Conservation (phyloP, 164 flowering plant species). For the Platanus orientalis region DNA sequence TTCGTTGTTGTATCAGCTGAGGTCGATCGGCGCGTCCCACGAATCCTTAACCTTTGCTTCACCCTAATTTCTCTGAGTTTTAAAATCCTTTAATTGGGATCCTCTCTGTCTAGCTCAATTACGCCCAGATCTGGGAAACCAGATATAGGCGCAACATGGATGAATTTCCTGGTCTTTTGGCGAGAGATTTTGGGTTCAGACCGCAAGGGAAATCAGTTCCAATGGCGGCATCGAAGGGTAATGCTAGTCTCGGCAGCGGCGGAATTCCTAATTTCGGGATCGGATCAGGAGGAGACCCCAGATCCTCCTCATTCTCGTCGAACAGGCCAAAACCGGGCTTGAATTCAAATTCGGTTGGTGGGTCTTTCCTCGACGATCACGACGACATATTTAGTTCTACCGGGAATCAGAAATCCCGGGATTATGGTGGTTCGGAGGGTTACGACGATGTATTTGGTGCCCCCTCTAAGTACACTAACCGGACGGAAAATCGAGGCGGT, state of each 20-base stretch:
- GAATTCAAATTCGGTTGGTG: conserved; percentile 19
- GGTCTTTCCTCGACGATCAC: conserved; percentile 33
- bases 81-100: not conserved
- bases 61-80: not conserved
- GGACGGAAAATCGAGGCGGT: not conserved
- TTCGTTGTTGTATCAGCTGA: not conserved
- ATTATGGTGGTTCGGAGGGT: conserved; percentile 12
- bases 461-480: conserved; percentile 28
- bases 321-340: conserved; percentile 17
- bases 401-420: conserved; percentile 12
- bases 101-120: not conserved
- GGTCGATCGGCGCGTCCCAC: not conserved
- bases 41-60: not conserved
- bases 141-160: conserved; percentile 31
- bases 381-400: conserved; percentile 26
- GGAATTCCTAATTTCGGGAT: conserved; percentile 23
- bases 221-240: conserved; percentile 46
- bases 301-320: conserved; percentile 21
- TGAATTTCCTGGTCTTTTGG: conserved; percentile 53
- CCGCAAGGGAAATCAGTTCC: conserved; percentile 73
- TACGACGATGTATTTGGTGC: conserved; percentile 52
- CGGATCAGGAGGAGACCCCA: conserved; percentile 21
- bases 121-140: conserved; percentile 3
- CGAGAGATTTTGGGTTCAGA: conserved; percentile 55
- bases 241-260: conserved; percentile 8